These are phyloP conservation scores for Huntiella abstrusa DNA, from an alignment of 2,329 filamentous ascomycete species.

Conservation along the genomic window DNA sequence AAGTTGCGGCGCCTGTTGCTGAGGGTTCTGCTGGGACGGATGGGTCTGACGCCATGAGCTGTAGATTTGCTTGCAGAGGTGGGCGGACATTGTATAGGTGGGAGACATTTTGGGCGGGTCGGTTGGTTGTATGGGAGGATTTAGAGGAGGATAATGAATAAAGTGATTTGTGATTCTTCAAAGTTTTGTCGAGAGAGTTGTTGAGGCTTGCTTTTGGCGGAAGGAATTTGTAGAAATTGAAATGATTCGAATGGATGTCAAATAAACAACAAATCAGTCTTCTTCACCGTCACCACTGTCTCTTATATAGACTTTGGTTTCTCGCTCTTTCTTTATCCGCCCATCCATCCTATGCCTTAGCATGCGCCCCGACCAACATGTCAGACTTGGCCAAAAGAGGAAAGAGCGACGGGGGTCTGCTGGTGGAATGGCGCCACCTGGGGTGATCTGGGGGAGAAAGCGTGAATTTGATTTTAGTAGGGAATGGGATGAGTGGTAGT, in stretches of 20 bases:
- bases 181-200: neutral
- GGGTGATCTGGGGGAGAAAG: too few species aligned
- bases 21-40: slow-evolving; percentile 12
- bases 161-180: neutral
- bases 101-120: slow-evolving; percentile 28
- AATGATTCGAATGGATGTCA: neutral
- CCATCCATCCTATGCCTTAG: neutral
- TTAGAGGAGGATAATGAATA: neutral
- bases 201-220: neutral
- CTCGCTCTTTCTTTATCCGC: neutral
- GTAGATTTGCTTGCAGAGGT: slow-evolving; percentile 41
- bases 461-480: too few species aligned
- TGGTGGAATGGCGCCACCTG: too few species aligned
- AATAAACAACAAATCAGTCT: neutral
- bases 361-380: neutral
- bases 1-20: too few species aligned
- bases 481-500: too few species aligned
- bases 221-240: neutral
- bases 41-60: slow-evolving; percentile 34
- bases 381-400: too few species aligned
- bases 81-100: slow-evolving; percentile 42
- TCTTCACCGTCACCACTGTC: neutral
- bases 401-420: too few species aligned
- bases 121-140: neutral
- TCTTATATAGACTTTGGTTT: neutral